Base-by-base conservation (phyloP, 2,329 filamentous ascomycete genomes). In the Rhinocladiella similis region DNA sequence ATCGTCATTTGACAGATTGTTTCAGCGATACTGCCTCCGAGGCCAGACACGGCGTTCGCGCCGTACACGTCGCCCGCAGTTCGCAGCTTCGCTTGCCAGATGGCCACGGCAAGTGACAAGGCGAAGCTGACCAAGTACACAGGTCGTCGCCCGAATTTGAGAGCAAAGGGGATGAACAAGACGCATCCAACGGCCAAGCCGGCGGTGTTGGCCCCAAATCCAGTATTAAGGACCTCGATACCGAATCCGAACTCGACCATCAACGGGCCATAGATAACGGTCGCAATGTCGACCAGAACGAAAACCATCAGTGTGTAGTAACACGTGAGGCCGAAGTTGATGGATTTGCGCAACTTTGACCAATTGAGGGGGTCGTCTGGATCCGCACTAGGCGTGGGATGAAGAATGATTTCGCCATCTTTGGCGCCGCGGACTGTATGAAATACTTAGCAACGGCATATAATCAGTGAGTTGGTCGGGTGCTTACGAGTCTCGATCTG, bases 131-230 rank as follows among this genome's bases (percentile, higher is more conserved):
- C 22, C 18, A 61, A 29, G 47, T 59, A 61, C 14, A 61, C 56
- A 3, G 58, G 58, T n/a, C 58, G 56, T 18, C 58, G 56, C 10
- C 58, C 58, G 45, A 58, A 61, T 25, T 35, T 35, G 36, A 47
- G 51, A 16, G 58, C 39, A n/a, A 59, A 38, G 1, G 58, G 58
- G 3, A 50, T 33, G 36, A 49, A 45, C 5, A 55, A 56, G 3
- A 71, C 56, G 5, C 69, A 69, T 18, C 63, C 66, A 9, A 70
- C n/a, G 9, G 47, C 47, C n/a, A 36, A 5, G 19, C 47, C 47
- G 29, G 29, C 27, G n/a, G 9, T 29, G 10, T 35, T 35, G 14
- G 19, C 18, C 4, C 18, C 22, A 5, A 35, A 20, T 5, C 18
- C 7, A 5, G 6, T 38, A 18, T 38, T 49, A 5, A 38, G 18